phyloP scores from a whole-genome alignment of 2,329 filamentous ascomycete species.

The Clarireedia hainanense region DNA sequence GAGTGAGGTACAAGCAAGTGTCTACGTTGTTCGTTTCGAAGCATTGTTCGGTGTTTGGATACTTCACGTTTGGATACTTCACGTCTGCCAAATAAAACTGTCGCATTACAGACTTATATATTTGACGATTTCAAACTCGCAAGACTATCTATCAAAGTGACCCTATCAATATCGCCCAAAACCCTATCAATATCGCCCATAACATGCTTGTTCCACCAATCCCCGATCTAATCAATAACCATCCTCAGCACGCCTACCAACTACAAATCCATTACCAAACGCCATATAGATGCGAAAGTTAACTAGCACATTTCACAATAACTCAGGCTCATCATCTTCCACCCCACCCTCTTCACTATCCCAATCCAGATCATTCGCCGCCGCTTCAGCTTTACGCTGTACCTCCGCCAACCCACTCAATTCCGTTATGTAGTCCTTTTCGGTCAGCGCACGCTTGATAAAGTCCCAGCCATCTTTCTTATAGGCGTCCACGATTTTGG shows the following conservation, averaged over 20 bases:
- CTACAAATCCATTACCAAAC: not conserved
- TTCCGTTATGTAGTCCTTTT: constrained; percentile 72
- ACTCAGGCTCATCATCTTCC: constrained; percentile 41
- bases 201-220: not conserved
- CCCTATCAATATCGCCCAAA: not conserved
- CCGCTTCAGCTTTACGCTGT: constrained; percentile 48
- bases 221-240: not conserved
- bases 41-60: too few species aligned
- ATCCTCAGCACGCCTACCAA: not conserved
- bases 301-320: constrained; percentile 17
- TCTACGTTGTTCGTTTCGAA: too few species aligned
- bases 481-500: constrained; percentile 61
- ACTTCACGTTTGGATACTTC: too few species aligned
- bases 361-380: constrained; percentile 48
- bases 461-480: constrained; percentile 65
- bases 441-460: constrained; percentile 63
- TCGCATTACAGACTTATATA: too few species aligned
- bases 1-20: too few species aligned
- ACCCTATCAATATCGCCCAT: not conserved
- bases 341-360: constrained; percentile 48
- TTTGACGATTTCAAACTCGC: too few species aligned
- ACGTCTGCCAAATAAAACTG: too few species aligned
- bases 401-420: constrained; percentile 67
- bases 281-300: not conserved
- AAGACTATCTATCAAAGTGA: not conserved